Conservation (phyloP, 768 basidiomycete genomes). For the Strobilomyces dryophilus region DNA sequence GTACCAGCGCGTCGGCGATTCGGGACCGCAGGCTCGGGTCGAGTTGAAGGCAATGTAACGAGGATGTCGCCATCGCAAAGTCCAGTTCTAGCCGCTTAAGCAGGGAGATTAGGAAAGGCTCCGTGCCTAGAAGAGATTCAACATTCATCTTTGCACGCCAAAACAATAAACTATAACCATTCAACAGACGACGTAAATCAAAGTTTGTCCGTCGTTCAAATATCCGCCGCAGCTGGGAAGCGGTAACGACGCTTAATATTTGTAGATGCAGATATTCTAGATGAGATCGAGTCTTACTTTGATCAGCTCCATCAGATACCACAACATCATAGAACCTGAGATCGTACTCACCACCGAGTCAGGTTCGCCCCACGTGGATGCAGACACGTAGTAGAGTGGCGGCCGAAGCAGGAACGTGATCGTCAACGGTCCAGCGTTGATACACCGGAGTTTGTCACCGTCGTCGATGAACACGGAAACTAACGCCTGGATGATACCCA, state of each 20-base stretch:
- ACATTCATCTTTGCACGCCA: background rate
- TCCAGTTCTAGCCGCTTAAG: conserved; percentile 70
- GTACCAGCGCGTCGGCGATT: conserved; percentile 78
- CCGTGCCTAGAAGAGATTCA: conserved; percentile 54
- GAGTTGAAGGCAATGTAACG: conserved; percentile 75
- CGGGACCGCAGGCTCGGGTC: conserved; percentile 65
- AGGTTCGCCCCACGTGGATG: conserved; percentile 92
- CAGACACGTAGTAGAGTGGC: conserved; percentile 90
- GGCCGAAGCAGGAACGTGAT: conserved; percentile 85
- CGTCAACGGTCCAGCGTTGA: conserved; percentile 75
- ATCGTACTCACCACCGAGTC: conserved; percentile 79
- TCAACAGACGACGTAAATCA: conserved; percentile 73
- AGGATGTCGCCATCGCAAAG: conserved; percentile 77
- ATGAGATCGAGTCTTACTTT: conserved; percentile 87
- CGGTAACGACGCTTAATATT: conserved; percentile 86
- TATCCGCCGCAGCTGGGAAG: conserved; percentile 75
- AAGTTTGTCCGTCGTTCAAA: conserved; percentile 91
- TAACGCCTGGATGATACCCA: conserved; percentile 93
- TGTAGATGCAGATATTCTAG: conserved; percentile 94
- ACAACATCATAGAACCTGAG: background rate
- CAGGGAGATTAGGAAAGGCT: conserved; percentile 72
- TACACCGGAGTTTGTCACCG: conserved; percentile 78
- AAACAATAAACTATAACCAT: conserved; percentile 39
- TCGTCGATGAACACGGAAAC: conserved; percentile 96
- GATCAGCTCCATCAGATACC: conserved; percentile 35